Percentiles rank a stretch among this genome's conserved stretches.
These are phyloP conservation scores for Podaxis mareebaensis DNA, from an alignment of 768 basidiomycete species.

Conservation along the genomic window DNA sequence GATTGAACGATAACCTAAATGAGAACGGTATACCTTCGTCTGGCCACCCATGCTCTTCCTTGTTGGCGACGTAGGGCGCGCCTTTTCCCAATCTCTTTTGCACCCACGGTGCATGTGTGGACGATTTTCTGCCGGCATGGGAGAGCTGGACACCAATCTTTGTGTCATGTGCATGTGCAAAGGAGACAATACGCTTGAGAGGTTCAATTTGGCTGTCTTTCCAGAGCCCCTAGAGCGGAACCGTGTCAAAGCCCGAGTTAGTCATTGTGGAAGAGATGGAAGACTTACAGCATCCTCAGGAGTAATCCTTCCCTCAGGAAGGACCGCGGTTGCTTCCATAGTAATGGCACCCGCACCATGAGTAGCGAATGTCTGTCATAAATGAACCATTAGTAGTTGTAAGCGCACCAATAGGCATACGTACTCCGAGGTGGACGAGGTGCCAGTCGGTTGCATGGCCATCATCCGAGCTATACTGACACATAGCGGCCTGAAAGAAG, in stretches of 20 bases:
- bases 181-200: constrained; percentile 71
- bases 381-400: not conserved
- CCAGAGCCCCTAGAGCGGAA: constrained; percentile 60
- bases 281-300: constrained; percentile 65
- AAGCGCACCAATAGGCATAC: constrained; percentile 26
- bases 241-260: not conserved
- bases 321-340: constrained; percentile 73
- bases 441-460: constrained; percentile 86
- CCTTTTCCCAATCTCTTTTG: constrained; percentile 35
- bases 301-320: constrained; percentile 76
- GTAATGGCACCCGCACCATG: constrained; percentile 71
- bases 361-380: constrained; percentile 62
- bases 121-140: constrained; percentile 74
- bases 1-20: not conserved
- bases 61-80: constrained; percentile 34
- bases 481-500: constrained; percentile 66
- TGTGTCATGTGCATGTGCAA: constrained; percentile 68
- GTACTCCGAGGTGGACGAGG: constrained; percentile 73
- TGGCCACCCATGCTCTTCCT: constrained; percentile 69
- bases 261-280: not conserved
- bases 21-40: constrained; percentile 47
- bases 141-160: constrained; percentile 79
- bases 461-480: constrained; percentile 73
- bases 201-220: constrained; percentile 71
- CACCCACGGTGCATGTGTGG: constrained; percentile 70